These are phyloP conservation scores for Ampelocalamus luodianensis DNA, from an alignment of 176 grass and related monocot species.

Conservation along the genomic window DNA sequence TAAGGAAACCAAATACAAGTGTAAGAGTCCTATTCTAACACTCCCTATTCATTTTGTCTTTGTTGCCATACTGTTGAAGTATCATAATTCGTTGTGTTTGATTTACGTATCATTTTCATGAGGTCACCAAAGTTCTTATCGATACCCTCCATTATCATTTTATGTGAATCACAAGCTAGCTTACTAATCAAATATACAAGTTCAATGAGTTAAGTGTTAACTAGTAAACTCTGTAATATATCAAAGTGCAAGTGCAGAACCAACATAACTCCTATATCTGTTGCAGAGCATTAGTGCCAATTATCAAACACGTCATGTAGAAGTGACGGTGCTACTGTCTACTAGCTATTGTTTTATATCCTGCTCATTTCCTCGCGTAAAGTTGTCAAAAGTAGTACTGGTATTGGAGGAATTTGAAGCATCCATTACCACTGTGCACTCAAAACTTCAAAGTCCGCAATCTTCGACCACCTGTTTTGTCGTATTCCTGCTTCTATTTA, in stretches of 20 bases:
- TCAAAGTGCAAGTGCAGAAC: background rate
- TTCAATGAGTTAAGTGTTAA: background rate
- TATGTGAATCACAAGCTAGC: conserved; percentile 1
- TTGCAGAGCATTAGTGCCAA: conserved; percentile 13
- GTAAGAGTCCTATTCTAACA: too few species aligned
- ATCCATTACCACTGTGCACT: background rate
- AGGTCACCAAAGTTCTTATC: background rate
- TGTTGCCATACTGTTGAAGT: background rate
- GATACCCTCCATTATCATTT: too few species aligned
- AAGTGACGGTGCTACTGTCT: conserved; percentile 3
- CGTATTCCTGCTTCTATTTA: conserved; percentile 15
- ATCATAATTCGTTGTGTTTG: conserved; percentile 4
- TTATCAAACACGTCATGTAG: background rate
- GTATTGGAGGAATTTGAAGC: background rate
- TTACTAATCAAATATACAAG: background rate
- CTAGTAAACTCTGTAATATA: background rate
- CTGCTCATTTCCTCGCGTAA: background rate
- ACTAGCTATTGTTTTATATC: background rate
- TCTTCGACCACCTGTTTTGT: background rate
- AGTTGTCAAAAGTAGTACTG: background rate
- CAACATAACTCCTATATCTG: background rate
- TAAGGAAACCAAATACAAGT: too few species aligned
- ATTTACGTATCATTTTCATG: conserved; percentile 5
- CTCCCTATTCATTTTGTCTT: background rate
- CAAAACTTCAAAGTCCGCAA: background rate